Conservation (phyloP, 2,329 filamentous ascomycete species). For the Acephala macrosclerotiorum region DNA sequence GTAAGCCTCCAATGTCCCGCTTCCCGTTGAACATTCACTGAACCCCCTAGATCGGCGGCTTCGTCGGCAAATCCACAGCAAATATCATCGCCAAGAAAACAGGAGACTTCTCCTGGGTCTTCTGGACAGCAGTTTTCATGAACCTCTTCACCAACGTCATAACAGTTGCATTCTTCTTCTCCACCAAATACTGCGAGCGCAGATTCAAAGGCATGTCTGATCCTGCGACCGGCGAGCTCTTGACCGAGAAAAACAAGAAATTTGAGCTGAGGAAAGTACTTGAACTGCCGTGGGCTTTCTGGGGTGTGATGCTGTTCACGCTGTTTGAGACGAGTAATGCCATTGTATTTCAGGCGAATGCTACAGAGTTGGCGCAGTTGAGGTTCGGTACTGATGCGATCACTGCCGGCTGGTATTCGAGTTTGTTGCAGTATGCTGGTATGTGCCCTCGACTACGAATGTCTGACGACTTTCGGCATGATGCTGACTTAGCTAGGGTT, state of each 20-base stretch:
- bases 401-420: constrained; percentile 66
- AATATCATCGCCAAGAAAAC: constrained; percentile 65
- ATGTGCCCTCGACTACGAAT: neutral
- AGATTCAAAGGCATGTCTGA: constrained; percentile 57
- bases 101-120: constrained; percentile 68
- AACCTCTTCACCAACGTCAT: constrained; percentile 67
- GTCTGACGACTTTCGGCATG: too few species aligned
- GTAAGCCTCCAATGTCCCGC: constrained; percentile 8
- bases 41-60: constrained; percentile 56
- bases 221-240: constrained; percentile 62
- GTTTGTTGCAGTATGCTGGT: constrained; percentile 61
- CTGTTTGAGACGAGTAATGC: constrained; percentile 66
- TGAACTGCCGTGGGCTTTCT: constrained; percentile 65
- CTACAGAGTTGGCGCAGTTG: constrained; percentile 66
- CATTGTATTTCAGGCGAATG: constrained; percentile 61
- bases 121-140: constrained; percentile 69
- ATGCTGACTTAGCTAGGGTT: constrained; percentile 48
- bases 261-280: constrained; percentile 64
- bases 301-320: constrained; percentile 61
- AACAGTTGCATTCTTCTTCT: constrained; percentile 61
- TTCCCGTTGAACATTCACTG: neutral
- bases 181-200: constrained; percentile 58
- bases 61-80: constrained; percentile 65
- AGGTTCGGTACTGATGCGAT: constrained; percentile 62
- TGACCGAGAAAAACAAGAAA: constrained; percentile 66